Base-by-base conservation (phyloP, 2,329 filamentous ascomycete species). In the Diplocarpon rosae region DNA sequence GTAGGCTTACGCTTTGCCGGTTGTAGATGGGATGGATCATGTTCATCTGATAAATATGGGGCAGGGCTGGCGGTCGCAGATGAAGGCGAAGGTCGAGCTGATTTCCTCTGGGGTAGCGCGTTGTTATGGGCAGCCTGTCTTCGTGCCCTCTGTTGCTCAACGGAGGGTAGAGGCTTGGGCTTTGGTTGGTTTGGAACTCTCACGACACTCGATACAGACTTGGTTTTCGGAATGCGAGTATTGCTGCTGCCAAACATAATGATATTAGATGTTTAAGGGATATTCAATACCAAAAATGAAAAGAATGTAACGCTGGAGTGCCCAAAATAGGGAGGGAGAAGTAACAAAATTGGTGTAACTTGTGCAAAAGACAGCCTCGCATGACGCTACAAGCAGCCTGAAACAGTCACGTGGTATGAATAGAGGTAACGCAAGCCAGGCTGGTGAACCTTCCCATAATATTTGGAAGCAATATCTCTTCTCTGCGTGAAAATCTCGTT, bases 1-100 rank as follows among this genome's bases (percentile, higher is more conserved):
- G 42, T 7, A 17, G 47, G 37, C 30, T 53, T 54, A 34, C 52
- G 47, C 45, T 55, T 55, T 9, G 38, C 37, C 1, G 42, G 47
- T 27, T 44, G 32, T 6, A 51, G 51, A 42, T 41, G 35, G n/a
- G 41, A 42, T 8, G 40, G 33, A 16, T 47, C 42, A 15, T 43
- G 29, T 4, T 31, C 28, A 15, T 51, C 44, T n/a, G 42, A 42
- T 24, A 24, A 24, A 4, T 44, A 35, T 15, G 41, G 34, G 3
- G 13, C 40, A 30, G 41, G 41, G 24, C 41, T 43, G 17, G 33
- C 28, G 37, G 33, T 37, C 28, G 41, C 34, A 31, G 43, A 37
- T 8, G 38, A 33, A 12, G 31, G 28, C 5, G 43, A 45, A 7
- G 43, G 27, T 16, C 43, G 31, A 12, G 38, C 27, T 40, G 43